Base-by-base conservation (phyloP, 2,329 filamentous ascomycete species). In the Aspergillus sojae region DNA sequence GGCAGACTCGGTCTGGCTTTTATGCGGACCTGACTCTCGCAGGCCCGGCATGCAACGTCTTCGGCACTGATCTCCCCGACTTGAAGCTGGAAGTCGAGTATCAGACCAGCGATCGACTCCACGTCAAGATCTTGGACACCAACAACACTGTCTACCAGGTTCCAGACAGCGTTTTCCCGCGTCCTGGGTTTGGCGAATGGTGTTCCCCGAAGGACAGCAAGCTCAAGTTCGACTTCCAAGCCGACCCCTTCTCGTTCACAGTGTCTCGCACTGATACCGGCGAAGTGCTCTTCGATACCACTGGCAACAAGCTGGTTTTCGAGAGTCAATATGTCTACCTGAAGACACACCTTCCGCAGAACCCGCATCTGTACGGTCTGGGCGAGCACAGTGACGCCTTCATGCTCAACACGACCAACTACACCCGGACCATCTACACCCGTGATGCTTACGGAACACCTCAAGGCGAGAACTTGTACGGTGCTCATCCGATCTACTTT, bases 311-410 rank as follows among this genome's bases (percentile, higher is more conserved):
- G 16, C 79, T 93, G 16, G 82, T 93, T 36, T 93, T 92, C 67
- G 88, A 93, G 77, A 86, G 85, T 14, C 90, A 93, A 73, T 93
- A 91, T 69, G 75, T 93, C n/a, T 85, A 88, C 34, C 81, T 93
- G 62, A 83, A 88, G 45, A 92, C 90, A 5, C 83, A 80, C 50
- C 80, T 93, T 10, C 90, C 91, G 9, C 23, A 85, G 1, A 81
- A 88, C 59, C 89, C 91, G 0, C 87, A 90, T 69, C 80, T 95
- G 5, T 95, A 95, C 72, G 92, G 92, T 0, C 83, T 94, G 2
- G 92, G 92, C 32, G 91, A 94, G 77, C 89, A 93, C 74, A 89
- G 86, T 2, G 91, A 94, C 68, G 82, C 87, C 1, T 88, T 92
- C 39, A 41, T 41, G 39, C 19, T 41, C 5, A 41, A 41, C 39